These are phyloP conservation scores for Podospora conica DNA, from an alignment of 495 filamentous ascomycete genomes.

Conservation along the genomic window DNA sequence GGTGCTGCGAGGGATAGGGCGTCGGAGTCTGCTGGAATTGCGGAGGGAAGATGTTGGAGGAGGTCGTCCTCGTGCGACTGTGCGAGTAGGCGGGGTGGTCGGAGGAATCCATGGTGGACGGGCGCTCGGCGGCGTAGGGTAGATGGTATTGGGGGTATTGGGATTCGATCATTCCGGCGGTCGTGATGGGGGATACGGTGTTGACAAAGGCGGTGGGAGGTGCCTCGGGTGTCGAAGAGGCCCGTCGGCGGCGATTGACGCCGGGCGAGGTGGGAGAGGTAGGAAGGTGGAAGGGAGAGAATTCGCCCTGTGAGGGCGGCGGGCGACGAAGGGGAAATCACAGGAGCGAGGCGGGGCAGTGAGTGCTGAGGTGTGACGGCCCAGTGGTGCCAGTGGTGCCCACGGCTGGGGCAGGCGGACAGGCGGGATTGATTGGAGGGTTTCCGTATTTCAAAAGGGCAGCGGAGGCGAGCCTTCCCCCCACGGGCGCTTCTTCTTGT, in stretches of 20 bases:
- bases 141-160: conserved; percentile 18
- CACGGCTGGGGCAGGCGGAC: not conserved
- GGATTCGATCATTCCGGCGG: conserved; percentile 20
- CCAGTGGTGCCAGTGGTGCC: too few species aligned
- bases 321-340: not conserved
- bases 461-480: not conserved
- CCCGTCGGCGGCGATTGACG: not conserved
- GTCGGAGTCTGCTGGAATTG: conserved; percentile 9
- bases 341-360: not conserved
- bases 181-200: conserved; percentile 11
- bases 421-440: not conserved
- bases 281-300: not conserved
- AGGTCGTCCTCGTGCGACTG: conserved; percentile 53
- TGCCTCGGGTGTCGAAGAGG: not conserved
- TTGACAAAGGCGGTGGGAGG: not conserved
- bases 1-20: not conserved
- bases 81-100: conserved; percentile 37
- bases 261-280: not conserved
- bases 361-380: conserved; percentile 1
- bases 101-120: conserved; percentile 33
- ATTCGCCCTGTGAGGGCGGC: not conserved
- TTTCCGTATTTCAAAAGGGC: not conserved
- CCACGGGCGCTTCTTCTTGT: not conserved
- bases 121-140: conserved; percentile 24
- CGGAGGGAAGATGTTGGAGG: conserved; percentile 52